Conservation (phyloP, 2,329 filamentous ascomycete species). For the Biscogniauxia mediterranea region DNA sequence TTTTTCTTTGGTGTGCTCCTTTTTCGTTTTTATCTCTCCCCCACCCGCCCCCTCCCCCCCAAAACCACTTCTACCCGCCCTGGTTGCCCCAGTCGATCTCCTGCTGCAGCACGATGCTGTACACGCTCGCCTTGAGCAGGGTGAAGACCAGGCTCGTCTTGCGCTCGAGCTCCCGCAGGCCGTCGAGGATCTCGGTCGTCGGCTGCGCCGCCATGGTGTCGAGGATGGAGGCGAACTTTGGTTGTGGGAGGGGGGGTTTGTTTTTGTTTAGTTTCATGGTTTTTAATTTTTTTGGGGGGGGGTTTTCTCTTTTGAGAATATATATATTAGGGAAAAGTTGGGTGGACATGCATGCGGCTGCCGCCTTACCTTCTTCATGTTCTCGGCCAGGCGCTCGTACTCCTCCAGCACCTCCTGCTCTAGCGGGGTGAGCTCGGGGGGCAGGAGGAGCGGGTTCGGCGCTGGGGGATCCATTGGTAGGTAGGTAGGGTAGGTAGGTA, state of each 20-base stretch:
- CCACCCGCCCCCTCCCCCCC: not conserved
- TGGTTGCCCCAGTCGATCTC: slow-evolving; percentile 75
- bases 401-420: slow-evolving; percentile 96
- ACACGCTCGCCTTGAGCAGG: slow-evolving; percentile 94
- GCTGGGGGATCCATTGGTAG: not conserved
- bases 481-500: too few species aligned
- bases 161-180: slow-evolving; percentile 81
- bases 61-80: slow-evolving; percentile 33
- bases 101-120: slow-evolving; percentile 97
- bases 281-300: too few species aligned
- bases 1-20: too few species aligned
- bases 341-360: too few species aligned
- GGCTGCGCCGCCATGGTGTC: slow-evolving; percentile 67
- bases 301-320: not conserved
- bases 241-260: not conserved
- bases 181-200: slow-evolving; percentile 80
- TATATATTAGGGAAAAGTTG: slow-evolving; percentile 5
- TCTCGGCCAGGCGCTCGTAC: slow-evolving; percentile 81
- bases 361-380: slow-evolving; percentile 76
- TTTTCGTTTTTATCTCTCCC: not conserved
- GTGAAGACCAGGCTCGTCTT: slow-evolving; percentile 96
- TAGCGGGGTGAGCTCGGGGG: slow-evolving; percentile 67
- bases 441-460: slow-evolving; percentile 26
- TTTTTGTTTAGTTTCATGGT: too few species aligned
- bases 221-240: slow-evolving; percentile 57